Conservation (phyloP, 2,329 filamentous ascomycete species). For the Fusarium sp. region DNA sequence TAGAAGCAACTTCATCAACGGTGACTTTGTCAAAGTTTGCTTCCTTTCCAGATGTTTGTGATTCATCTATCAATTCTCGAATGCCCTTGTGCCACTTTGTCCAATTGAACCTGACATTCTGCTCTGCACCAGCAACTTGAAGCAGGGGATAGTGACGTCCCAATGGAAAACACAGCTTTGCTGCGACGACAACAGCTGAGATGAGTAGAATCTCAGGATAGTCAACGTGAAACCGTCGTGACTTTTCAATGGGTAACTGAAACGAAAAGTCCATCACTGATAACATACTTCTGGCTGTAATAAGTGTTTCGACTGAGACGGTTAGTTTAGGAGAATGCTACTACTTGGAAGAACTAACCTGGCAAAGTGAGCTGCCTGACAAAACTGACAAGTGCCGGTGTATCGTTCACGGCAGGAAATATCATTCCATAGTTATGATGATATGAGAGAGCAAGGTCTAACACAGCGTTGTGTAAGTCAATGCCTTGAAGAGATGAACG, state of each 20-base stretch:
- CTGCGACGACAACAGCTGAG: slow-evolving; percentile 79
- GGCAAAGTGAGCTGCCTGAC: slow-evolving; percentile 82
- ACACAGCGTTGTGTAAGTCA: slow-evolving; percentile 75
- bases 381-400: slow-evolving; percentile 78
- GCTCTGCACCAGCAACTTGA: slow-evolving; percentile 28
- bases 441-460: slow-evolving; percentile 75
- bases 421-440: slow-evolving; percentile 76
- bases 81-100: slow-evolving; percentile 73
- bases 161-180: slow-evolving; percentile 86
- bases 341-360: slow-evolving; percentile 61
- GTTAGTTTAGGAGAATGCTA: slow-evolving; percentile 46
- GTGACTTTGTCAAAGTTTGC: slow-evolving; percentile 66
- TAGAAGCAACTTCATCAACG: slow-evolving; percentile 73
- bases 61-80: slow-evolving; percentile 42
- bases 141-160: slow-evolving; percentile 66
- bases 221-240: slow-evolving; percentile 65
- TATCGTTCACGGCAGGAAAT: slow-evolving; percentile 81
- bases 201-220: slow-evolving; percentile 84
- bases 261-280: slow-evolving; percentile 65
- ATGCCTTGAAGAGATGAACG: slow-evolving; percentile 63
- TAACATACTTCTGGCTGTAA: slow-evolving; percentile 62
- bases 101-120: slow-evolving; percentile 74
- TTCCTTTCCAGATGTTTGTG: slow-evolving; percentile 24
- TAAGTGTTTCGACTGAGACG: slow-evolving; percentile 67
- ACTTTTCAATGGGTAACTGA: slow-evolving; percentile 65